phyloP scores from a whole-genome alignment of 2,329 filamentous ascomycete species.

The Bisporella sp. region DNA sequence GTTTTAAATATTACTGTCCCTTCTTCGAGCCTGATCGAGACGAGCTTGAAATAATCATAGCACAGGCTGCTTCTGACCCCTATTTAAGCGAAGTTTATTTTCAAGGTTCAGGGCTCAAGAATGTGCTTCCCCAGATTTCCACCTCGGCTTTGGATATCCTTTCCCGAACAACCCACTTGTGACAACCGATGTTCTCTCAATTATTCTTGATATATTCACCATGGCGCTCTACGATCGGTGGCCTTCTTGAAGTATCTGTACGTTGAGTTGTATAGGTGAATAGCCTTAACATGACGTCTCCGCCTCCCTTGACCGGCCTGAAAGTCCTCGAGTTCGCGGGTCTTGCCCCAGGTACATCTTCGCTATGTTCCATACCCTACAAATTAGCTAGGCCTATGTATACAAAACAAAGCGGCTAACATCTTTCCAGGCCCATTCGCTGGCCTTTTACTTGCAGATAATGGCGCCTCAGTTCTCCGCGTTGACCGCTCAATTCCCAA shows the following conservation, averaged over 20 bases:
- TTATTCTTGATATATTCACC: neutral
- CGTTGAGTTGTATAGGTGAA: neutral
- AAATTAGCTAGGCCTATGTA: neutral
- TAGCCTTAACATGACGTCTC: constrained; percentile 14
- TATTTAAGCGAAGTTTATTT: too few species aligned
- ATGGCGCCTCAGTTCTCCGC: constrained; percentile 80
- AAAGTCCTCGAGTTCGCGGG: constrained; percentile 62
- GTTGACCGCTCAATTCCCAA: constrained; percentile 60
- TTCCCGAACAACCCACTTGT: neutral
- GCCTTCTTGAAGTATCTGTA: neutral
- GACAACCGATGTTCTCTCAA: neutral
- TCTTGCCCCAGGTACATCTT: constrained; percentile 44
- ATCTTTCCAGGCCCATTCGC: constrained; percentile 66
- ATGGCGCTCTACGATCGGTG: neutral
- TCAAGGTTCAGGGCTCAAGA: too few species aligned
- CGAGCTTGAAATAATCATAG: too few species aligned
- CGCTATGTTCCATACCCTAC: constrained; percentile 39
- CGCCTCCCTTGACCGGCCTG: constrained; percentile 45
- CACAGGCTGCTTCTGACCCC: too few species aligned
- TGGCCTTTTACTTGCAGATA: constrained; percentile 82
- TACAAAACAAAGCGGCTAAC: neutral
- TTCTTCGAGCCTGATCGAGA: too few species aligned
- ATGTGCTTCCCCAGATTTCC: neutral
- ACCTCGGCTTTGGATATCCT: neutral
- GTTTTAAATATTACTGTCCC: too few species aligned